Conservation (phyloP, 176 grass and related monocot genomes). For the Phoenix roebelenii region DNA sequence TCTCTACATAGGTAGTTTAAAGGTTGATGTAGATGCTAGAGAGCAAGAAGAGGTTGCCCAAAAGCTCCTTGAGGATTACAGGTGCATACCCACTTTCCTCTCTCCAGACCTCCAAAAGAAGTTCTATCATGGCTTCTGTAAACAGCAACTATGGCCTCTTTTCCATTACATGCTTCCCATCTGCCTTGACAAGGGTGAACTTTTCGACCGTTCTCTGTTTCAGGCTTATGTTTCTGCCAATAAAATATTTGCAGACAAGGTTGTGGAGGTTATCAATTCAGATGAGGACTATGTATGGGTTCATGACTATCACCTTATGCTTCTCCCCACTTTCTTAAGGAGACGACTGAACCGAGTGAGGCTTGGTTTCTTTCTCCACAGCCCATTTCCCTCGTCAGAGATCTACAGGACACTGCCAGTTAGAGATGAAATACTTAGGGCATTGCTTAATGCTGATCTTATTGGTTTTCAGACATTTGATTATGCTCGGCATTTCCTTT, state of each 20-base stretch:
- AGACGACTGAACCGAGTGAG: no score
- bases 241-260: slow-evolving; percentile 84
- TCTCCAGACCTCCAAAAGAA: slow-evolving; percentile 42
- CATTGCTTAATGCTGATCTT: slow-evolving; percentile 83
- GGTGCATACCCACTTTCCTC: slow-evolving; percentile 71
- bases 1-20: slow-evolving; percentile 77
- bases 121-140: slow-evolving; percentile 96
- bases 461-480: slow-evolving; percentile 98
- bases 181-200: slow-evolving; percentile 80
- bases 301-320: slow-evolving; percentile 56
- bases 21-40: slow-evolving; percentile 54
- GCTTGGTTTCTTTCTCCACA: no score
- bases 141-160: slow-evolving; percentile 85
- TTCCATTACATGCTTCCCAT: slow-evolving; percentile 96
- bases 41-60: slow-evolving; percentile 64
- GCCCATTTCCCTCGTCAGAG: no score
- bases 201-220: slow-evolving; percentile 69
- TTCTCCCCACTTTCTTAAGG: no score
- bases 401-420: slow-evolving; percentile 9
- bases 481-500: slow-evolving; percentile 87
- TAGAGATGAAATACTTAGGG: slow-evolving; percentile 85
- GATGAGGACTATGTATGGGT: slow-evolving; percentile 95
- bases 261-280: slow-evolving; percentile 87
- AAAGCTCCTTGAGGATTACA: slow-evolving; percentile 50
- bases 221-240: slow-evolving; percentile 85